Conservation (phyloP, 1,284 basidiomycete genomes). For the Cutaneotrichosporon cyanovorans region DNA sequence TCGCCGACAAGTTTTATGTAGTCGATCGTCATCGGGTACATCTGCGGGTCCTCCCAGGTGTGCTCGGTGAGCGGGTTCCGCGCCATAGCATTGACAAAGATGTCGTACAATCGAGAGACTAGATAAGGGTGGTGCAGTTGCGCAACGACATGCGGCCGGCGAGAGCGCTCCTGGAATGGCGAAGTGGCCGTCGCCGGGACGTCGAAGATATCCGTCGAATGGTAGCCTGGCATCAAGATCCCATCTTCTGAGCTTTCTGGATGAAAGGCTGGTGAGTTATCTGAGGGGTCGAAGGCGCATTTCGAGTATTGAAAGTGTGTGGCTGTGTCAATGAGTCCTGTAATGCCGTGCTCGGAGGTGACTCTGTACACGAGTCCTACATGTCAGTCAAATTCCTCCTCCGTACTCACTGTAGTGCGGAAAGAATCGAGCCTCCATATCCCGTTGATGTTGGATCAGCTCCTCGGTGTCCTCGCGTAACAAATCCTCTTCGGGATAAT, state of each 20-base stretch:
- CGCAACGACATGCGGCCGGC: too few species aligned
- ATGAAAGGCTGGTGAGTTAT: neutral
- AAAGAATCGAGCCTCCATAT: neutral
- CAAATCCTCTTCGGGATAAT: neutral
- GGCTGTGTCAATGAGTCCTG: neutral
- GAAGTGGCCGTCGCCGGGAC: too few species aligned
- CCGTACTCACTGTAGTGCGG: conserved; percentile 8
- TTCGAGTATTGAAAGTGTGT: too few species aligned
- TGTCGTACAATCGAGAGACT: conserved; percentile 2
- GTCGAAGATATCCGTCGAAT: too few species aligned
- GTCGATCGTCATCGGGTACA: neutral
- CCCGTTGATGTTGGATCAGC: neutral
- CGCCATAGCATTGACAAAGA: conserved; percentile 15
- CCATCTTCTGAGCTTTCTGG: too few species aligned
- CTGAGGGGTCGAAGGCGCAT: neutral
- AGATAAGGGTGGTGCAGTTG: too few species aligned
- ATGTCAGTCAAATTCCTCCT: neutral
- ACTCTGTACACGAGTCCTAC: conserved; percentile 3
- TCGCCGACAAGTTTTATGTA: neutral
- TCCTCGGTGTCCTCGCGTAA: neutral
- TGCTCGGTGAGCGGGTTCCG: conserved; percentile 6
- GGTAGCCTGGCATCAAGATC: too few species aligned
- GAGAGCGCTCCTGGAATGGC: too few species aligned
- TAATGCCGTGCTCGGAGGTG: neutral
- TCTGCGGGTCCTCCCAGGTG: conserved; percentile 19